Evolutionary conservation across 768 basidiomycete species (phyloP), one percentile per base, ranked within the genome.

Genomic region (Fibroporia radiculosa): DNA sequence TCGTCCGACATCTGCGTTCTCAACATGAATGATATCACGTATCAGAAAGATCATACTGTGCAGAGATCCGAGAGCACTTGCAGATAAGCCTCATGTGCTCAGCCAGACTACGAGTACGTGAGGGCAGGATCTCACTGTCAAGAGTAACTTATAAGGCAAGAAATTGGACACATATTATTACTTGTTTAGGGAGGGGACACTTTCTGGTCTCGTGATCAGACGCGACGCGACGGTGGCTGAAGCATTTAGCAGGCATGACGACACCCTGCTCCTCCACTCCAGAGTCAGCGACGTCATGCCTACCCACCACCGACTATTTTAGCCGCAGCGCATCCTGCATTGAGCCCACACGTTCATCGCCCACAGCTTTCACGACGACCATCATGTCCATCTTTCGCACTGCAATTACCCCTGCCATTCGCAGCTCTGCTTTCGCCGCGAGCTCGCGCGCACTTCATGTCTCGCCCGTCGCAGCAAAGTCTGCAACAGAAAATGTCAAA

Each of bases 401-500:
- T n/a, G 52, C 55, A 25, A 28, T 61, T 47, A 37, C 59, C 31
- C 45, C 56, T 36, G 39, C 40, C 38, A 42, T 50, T 34, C 39
- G 48, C 51, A 29, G 44, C 45, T 52, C 54, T 11, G 51, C 51
- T 18, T 34, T 50, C 27, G 46, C 47, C 13, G 31, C 45, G 27
- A 45, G 47, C 27, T 31, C 49, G 22, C 58, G 62, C 32, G 45
- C 45, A 16, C 56, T 70, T 50, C 60, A 64, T 43, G 46, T 54
- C 7, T 61, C 70, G 26, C 60, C 65, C 1, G 32, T 50, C 6
- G 54, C 58, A 12, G 49, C 51, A 10, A 67, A 66, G 54, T 61
- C 64, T 2, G 59, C 66, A 14, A 64, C 64, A n/a, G 69, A 70
- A 27, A 66, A 62, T 46, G 62, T 67, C 39, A 57, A 65, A 24